These are phyloP conservation scores for Prototheca stagnorum DNA, from an alignment of 163 green algal species.

Conservation along the genomic window DNA sequence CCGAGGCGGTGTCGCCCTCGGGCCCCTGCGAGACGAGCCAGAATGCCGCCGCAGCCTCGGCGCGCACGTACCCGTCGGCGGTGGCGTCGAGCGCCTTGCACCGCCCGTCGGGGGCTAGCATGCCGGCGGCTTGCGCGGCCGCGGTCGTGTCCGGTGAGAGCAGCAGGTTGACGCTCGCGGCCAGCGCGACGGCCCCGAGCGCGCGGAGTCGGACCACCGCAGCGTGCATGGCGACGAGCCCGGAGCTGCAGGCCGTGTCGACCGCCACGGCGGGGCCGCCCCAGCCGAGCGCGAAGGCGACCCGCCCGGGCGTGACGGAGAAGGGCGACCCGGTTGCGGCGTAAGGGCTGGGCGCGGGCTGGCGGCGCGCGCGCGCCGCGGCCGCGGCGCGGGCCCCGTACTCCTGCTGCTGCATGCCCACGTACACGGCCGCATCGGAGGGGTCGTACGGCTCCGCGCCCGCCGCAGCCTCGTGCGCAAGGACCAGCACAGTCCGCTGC, in stretches of 20 bases:
- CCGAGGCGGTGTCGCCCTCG: too few relatives aligned
- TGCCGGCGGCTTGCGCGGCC: constrained; percentile 15
- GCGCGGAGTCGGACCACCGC: constrained; percentile 12
- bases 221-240: constrained; percentile 42
- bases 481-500: constrained; percentile 60
- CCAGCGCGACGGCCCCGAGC: constrained; percentile 18
- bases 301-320: too few relatives aligned
- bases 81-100: constrained; percentile 34
- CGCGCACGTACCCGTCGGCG: constrained; percentile 15
- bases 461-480: not conserved
- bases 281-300: constrained; percentile 37
- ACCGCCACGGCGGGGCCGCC: constrained; percentile 44
- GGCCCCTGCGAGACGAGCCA: too few relatives aligned
- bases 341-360: too few relatives aligned
- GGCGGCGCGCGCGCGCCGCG: too few relatives aligned
- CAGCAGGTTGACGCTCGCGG: constrained; percentile 45
- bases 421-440: constrained; percentile 19
- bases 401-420: constrained; percentile 57
- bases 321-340: too few relatives aligned
- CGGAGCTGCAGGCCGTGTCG: constrained; percentile 69
- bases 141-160: constrained; percentile 4
- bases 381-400: constrained; percentile 30
- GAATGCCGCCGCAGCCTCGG: constrained; percentile 17
- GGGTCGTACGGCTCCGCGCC: not conserved
- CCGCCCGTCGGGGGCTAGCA: constrained; percentile 26